Base-by-base conservation (phyloP, 176 grass and related monocot genomes). In the Rhynchospora tenuis region DNA sequence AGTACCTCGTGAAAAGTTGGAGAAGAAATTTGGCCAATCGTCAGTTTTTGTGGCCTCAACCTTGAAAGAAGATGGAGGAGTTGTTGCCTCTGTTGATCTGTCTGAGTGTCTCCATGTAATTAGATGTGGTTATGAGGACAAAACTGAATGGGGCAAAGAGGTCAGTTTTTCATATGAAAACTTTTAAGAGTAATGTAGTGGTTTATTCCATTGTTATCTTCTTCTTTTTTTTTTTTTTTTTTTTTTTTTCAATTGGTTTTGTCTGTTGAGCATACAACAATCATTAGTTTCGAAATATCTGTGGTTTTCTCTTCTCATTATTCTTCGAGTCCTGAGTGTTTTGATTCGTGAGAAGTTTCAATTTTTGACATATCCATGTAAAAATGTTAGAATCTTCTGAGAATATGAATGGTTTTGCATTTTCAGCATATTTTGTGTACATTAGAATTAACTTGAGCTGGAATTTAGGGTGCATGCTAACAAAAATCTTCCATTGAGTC, bases 61-160 rank as follows among this genome's bases (percentile, higher is more conserved):
- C 9, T 62, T 90, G 15, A 64, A 78, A 73, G 80, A 86, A 64
- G 86, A 84, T 63, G 84, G 84, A 71, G 80, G 70, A 31, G 59
- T 65, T 73, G 72, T 58, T 62, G 55, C 59, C 42, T 10, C 29
- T 64, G 79, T 78, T 54, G 73, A 70, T 83, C 54, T 86, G 20
- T 43, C 84, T 13, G 80, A 75, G 51, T 83, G 52, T 78, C 84
- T 90, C 23, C 84, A 90, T 64, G 84, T 90, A 33, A 80, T 90
- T 51, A 84, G 88, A 59, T 90, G 88, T 70, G 88, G 84, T 78
- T 90, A 90, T 46, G 88, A 90, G 79, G 80, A 86, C 50, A 90
- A 90, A 81, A 90, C 88, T 43, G 84, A 90, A 63, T 90, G 88
- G 88, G 88, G 88, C 58, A 90, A 90, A 83, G 88, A 90, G 88